Conservation (phyloP, 2,329 filamentous ascomycete species). For the Hypoxylon sp. region DNA sequence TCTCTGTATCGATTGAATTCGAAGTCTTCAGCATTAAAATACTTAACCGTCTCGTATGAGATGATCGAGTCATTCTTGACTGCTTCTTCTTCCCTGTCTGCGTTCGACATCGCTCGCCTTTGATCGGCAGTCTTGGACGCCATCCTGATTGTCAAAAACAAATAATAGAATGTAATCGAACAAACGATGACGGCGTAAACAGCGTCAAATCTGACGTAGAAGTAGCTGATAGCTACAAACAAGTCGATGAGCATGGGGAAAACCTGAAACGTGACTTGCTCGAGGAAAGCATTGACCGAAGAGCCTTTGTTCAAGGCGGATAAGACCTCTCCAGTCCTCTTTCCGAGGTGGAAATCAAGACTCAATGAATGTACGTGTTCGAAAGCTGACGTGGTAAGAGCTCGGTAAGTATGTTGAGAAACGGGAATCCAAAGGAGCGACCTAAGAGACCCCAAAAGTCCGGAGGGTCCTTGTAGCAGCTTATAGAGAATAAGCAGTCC, state of each 20-base stretch:
- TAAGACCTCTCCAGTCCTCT: conserved; percentile 95
- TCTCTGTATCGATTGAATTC: conserved; percentile 81
- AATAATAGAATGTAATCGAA: conserved; percentile 94
- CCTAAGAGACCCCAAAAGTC: conserved; percentile 85
- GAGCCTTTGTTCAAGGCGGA: conserved; percentile 97
- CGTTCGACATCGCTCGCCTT: conserved; percentile 93
- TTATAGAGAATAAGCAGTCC: conserved; percentile 83
- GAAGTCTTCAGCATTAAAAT: conserved; percentile 87
- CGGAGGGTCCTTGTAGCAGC: conserved; percentile 89
- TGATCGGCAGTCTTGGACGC: conserved; percentile 93
- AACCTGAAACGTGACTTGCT: conserved; percentile 96
- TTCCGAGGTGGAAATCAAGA: conserved; percentile 95
- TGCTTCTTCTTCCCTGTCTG: conserved; percentile 93
- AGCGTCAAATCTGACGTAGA: conserved; percentile 83
- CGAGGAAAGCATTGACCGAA: conserved; percentile 95
- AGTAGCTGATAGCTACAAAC: conserved; percentile 85
- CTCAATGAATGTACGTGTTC: conserved; percentile 97
- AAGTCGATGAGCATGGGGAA: conserved; percentile 95
- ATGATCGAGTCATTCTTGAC: conserved; percentile 99
- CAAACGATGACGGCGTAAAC: conserved; percentile 92
- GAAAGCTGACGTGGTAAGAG: conserved; percentile 93
- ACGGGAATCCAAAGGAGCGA: conserved; percentile 96
- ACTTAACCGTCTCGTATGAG: conserved; percentile 96
- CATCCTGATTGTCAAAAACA: conserved; percentile 96
- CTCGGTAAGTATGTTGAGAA: conserved; percentile 95